phyloP scores from a whole-genome alignment of 176 grass and related monocot species.

The Stipa capillata region DNA sequence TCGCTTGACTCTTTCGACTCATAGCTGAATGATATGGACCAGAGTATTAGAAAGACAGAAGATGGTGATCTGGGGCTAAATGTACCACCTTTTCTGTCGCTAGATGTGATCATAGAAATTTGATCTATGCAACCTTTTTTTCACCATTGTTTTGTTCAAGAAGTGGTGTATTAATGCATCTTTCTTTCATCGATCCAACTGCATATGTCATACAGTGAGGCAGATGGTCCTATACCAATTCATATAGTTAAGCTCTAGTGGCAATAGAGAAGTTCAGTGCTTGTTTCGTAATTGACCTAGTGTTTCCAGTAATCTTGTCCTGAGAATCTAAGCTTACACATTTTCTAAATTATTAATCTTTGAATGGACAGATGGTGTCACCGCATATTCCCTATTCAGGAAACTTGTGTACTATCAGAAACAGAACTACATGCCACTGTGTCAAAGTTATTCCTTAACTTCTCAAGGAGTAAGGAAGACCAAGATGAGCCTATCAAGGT shows the following conservation, averaged over 20 bases:
- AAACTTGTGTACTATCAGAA: slow-evolving; percentile 81
- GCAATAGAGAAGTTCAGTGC: background rate
- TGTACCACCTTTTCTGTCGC: background rate
- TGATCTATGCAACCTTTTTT: background rate
- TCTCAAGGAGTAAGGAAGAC: slow-evolving; percentile 28
- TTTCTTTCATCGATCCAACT: too few relatives aligned
- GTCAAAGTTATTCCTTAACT: slow-evolving; percentile 70
- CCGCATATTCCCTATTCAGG: slow-evolving; percentile 88
- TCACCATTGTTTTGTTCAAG: slow-evolving; percentile 16
- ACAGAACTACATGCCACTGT: slow-evolving; percentile 58
- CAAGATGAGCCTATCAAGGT: slow-evolving; percentile 60
- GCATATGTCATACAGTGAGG: background rate
- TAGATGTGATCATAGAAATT: slow-evolving; percentile 10
- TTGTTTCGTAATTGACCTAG: background rate
- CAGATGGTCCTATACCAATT: background rate
- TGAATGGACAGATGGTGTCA: slow-evolving; percentile 82
- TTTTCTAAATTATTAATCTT: background rate
- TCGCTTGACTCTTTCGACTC: background rate
- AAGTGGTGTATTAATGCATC: too few relatives aligned
- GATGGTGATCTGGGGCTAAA: too few relatives aligned
- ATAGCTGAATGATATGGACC: slow-evolving; percentile 1
- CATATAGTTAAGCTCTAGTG: background rate
- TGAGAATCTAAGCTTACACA: background rate
- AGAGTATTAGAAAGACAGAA: background rate
- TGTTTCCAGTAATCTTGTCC: background rate